These are phyloP conservation scores for Candida caryicola DNA, from an alignment of 805 yeast species.

Conservation along the genomic window DNA sequence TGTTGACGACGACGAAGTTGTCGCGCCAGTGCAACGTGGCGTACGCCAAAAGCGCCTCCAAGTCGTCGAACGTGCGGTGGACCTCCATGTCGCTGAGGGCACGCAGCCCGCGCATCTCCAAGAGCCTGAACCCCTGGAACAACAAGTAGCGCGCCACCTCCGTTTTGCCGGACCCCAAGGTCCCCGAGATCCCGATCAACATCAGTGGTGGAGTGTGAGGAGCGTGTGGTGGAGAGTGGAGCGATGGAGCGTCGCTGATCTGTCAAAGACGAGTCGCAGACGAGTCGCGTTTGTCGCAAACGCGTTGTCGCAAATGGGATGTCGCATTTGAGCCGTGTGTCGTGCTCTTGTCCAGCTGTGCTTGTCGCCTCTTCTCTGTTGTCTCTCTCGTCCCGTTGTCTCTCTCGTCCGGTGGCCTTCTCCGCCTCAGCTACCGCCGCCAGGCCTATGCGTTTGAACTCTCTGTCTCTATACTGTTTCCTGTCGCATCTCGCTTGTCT, in stretches of 20 bases:
- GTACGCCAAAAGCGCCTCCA: conserved; percentile 50
- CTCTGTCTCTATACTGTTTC: too few species aligned
- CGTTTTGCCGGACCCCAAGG: conserved; percentile 62
- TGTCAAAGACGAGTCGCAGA: too few species aligned
- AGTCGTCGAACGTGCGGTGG: conserved; percentile 30
- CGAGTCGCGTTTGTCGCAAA: too few species aligned
- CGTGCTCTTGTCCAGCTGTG: too few species aligned
- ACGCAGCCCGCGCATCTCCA: conserved; percentile 11
- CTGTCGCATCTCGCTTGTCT: too few species aligned
- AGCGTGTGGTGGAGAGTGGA: not conserved
- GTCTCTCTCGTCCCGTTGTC: too few species aligned
- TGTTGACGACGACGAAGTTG: conserved; percentile 56
- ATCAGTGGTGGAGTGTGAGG: conserved; percentile 26
- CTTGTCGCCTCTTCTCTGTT: too few species aligned
- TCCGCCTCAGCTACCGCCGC: too few species aligned
- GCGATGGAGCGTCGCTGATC: not conserved
- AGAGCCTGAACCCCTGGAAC: conserved; percentile 49
- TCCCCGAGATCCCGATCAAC: conserved; percentile 77
- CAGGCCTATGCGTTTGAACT: too few species aligned
- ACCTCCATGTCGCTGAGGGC: conserved; percentile 2
- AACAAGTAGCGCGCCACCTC: conserved; percentile 59
- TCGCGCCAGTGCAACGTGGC: conserved; percentile 67
- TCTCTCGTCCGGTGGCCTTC: too few species aligned
- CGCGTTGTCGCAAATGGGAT: too few species aligned
- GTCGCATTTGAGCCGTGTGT: too few species aligned